phyloP scores from a whole-genome alignment of 352 stramenopile genomes.

The Phytophthora quininea region DNA sequence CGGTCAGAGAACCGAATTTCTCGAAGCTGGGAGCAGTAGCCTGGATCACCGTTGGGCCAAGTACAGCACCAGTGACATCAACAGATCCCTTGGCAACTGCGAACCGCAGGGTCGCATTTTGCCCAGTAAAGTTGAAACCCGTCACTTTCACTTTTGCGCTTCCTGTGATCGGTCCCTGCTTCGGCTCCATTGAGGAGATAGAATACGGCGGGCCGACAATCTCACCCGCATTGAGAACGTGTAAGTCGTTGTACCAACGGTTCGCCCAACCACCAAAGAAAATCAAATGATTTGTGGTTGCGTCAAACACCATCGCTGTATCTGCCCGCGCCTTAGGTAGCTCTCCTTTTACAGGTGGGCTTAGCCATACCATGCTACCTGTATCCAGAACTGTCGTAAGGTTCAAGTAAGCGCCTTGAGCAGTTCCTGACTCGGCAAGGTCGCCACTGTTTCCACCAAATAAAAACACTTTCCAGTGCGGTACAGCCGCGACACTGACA shows the following conservation, averaged over 20 bases:
- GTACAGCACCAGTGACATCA: slow-evolving; percentile 89
- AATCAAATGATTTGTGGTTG: slow-evolving; percentile 88
- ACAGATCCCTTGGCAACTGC: slow-evolving; percentile 93
- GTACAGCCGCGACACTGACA: slow-evolving; percentile 94
- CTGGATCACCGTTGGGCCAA: slow-evolving; percentile 86
- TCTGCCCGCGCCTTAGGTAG: slow-evolving; percentile 91
- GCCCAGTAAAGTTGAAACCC: slow-evolving; percentile 93
- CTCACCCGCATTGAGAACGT: slow-evolving; percentile 93
- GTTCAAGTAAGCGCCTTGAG: slow-evolving; percentile 90
- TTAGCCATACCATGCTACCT: slow-evolving; percentile 79
- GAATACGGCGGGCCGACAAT: slow-evolving; percentile 97
- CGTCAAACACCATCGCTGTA: slow-evolving; percentile 94
- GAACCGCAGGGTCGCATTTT: slow-evolving; percentile 90
- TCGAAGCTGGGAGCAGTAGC: slow-evolving; percentile 95
- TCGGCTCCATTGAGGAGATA: slow-evolving; percentile 90
- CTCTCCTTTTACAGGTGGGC: slow-evolving; percentile 70
- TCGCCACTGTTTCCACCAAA: slow-evolving; percentile 97
- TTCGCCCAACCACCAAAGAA: slow-evolving; percentile 98
- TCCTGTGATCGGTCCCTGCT: slow-evolving; percentile 95
- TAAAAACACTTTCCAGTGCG: slow-evolving; percentile 97
- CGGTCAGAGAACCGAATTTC: slow-evolving; percentile 90
- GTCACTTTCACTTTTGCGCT: slow-evolving; percentile 88
- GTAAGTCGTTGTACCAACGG: slow-evolving; percentile 94
- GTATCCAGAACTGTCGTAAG: slow-evolving; percentile 93
- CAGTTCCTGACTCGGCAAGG: slow-evolving; percentile 83